phyloP scores from a whole-genome alignment of 1,284 basidiomycete genomes.

The Sanghuangporus weigelae region DNA sequence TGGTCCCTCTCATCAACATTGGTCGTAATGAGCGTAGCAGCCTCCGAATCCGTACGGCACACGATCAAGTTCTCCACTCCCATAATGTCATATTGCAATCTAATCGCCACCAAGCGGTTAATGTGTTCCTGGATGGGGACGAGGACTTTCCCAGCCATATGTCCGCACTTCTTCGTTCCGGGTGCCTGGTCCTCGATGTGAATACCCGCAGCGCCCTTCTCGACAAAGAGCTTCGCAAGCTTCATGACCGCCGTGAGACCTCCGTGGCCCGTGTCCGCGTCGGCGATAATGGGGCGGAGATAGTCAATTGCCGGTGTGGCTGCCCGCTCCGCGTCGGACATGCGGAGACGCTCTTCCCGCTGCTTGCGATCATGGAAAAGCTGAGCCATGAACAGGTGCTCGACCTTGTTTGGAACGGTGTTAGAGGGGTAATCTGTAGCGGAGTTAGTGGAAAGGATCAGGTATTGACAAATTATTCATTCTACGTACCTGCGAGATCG shows the following conservation, averaged over 20 bases:
- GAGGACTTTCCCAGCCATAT: conserved; percentile 74
- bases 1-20: conserved; percentile 98
- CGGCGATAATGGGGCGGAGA: conserved; percentile 62
- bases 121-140: conserved; percentile 67
- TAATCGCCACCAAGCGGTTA: conserved; percentile 73
- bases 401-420: conserved; percentile 90
- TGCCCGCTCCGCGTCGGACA: conserved; percentile 73
- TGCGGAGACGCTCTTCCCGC: conserved; percentile 64
- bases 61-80: conserved; percentile 74
- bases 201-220: conserved; percentile 67
- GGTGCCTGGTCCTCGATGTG: conserved; percentile 80
- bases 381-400: conserved; percentile 84
- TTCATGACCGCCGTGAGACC: conserved; percentile 63
- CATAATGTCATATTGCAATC: conserved; percentile 78
- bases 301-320: conserved; percentile 59
- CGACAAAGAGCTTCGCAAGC: conserved; percentile 77
- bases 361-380: conserved; percentile 88
- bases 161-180: conserved; percentile 66
- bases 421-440: conserved; percentile 83
- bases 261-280: conserved; percentile 65
- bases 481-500: conserved; percentile 81
- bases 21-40: conserved; percentile 93
- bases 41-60: conserved; percentile 78
- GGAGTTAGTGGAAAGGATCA: background rate
- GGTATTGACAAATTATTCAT: background rate